Conservation (phyloP, 2,329 filamentous ascomycete species). For the Microascus cirrosus region DNA sequence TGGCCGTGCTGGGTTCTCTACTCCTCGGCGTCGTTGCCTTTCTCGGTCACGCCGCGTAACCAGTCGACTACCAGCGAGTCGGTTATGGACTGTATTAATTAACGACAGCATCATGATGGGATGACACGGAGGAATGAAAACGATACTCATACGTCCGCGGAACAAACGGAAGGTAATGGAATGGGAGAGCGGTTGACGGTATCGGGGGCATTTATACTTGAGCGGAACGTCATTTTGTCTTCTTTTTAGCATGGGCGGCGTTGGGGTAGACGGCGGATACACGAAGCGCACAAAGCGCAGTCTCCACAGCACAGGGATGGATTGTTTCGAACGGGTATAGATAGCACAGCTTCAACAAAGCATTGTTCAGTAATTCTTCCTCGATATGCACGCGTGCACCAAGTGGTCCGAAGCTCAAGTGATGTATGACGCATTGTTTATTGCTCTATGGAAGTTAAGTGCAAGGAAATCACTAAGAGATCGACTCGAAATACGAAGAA, state of each 20-base stretch:
- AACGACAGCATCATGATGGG: neutral
- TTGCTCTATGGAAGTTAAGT: neutral
- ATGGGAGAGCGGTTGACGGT: neutral
- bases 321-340: neutral
- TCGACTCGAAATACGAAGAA: neutral
- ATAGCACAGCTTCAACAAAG: neutral
- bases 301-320: neutral
- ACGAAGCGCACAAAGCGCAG: neutral
- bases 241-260: neutral
- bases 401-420: neutral
- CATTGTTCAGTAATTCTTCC: neutral
- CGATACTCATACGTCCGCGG: neutral
- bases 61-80: neutral
- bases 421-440: neutral
- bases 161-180: neutral
- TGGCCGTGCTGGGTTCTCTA: constrained; percentile 15
- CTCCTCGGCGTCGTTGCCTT: constrained; percentile 9
- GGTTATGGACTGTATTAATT: neutral
- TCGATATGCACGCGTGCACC: neutral
- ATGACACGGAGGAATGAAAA: neutral
- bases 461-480: neutral
- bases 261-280: neutral
- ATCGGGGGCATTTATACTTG: neutral
- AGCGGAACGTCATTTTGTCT: neutral
- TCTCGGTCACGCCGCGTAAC: neutral